Evolutionary conservation across 768 basidiomycete species (phyloP).

Genomic region (Lepiota brunneoincarnata): DNA sequence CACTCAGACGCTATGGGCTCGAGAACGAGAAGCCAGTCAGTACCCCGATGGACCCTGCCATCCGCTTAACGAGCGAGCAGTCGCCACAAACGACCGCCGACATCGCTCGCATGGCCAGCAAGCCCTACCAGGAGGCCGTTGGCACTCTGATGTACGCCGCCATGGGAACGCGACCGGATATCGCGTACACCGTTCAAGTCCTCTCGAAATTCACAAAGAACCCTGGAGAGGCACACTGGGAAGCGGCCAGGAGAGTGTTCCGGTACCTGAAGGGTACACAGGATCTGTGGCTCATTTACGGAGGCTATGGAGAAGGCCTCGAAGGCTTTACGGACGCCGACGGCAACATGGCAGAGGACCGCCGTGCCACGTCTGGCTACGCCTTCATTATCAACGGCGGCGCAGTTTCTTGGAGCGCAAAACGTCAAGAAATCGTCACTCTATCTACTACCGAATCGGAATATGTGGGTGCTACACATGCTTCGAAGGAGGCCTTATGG

Average conservation of each 20-base stretch:
- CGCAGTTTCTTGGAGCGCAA: constrained; percentile 27
- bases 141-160: constrained; percentile 31
- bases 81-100: too few species aligned
- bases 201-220: constrained; percentile 30
- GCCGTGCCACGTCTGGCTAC: constrained; percentile 30
- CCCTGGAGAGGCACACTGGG: constrained; percentile 33
- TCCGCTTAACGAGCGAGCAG: too few species aligned
- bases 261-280: constrained; percentile 32
- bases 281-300: constrained; percentile 14
- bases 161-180: constrained; percentile 31
- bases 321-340: constrained; percentile 23
- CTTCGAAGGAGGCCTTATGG: too few species aligned
- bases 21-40: too few species aligned
- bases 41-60: too few species aligned
- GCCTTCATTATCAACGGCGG: constrained; percentile 23
- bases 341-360: constrained; percentile 17
- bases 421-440: too few species aligned
- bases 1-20: too few species aligned
- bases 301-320: too few species aligned
- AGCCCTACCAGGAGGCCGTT: constrained; percentile 25
- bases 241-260: constrained; percentile 33
- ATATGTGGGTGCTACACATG: too few species aligned
- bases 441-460: too few species aligned
- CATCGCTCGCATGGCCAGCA: too few species aligned
- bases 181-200: constrained; percentile 30